A percentile compares a stretch with the other conserved stretches of the same genome.
Evolutionary conservation across 108 stramenopile species (phyloP).

Genomic region (Epithemia pelagica): DNA sequence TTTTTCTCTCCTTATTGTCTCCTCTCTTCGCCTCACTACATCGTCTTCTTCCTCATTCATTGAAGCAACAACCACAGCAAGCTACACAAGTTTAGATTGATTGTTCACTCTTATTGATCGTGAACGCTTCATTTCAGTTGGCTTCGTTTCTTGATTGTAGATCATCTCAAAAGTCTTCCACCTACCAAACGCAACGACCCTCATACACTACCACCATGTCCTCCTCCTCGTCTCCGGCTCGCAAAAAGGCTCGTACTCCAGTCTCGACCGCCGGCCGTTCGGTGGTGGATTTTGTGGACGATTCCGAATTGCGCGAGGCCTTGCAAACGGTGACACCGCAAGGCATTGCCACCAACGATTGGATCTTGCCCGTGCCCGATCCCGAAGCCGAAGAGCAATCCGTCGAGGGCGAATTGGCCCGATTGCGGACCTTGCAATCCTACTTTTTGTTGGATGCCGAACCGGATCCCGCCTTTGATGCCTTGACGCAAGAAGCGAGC

Average conservation of each 20-base stretch:
- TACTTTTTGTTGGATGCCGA: constrained; percentile 14
- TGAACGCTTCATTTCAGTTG: no score
- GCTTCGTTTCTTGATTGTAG: no score
- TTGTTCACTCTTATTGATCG: no score
- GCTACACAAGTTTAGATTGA: no score
- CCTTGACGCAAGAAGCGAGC: constrained; percentile 28
- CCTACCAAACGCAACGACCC: no score
- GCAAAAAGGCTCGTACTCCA: background rate
- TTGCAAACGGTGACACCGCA: constrained; percentile 5
- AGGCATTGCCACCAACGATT: background rate
- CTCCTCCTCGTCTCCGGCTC: background rate
- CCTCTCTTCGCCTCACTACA: no score
- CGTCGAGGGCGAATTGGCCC: constrained; percentile 11
- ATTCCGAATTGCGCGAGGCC: constrained; percentile 14
- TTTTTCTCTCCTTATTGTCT: no score
- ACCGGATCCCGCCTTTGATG: constrained; percentile 29
- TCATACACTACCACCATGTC: no score
- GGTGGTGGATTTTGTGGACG: constrained; percentile 18
- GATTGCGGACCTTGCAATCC: constrained; percentile 6
- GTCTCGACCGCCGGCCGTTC: constrained; percentile 1
- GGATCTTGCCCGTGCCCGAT: constrained; percentile 11
- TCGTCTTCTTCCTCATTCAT: no score
- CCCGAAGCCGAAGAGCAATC: constrained; percentile 11
- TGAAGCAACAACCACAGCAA: no score
- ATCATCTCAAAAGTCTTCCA: no score